phyloP scores from a whole-genome alignment of 2,329 filamentous ascomycete species.

The Pyrenochaeta sp. region DNA sequence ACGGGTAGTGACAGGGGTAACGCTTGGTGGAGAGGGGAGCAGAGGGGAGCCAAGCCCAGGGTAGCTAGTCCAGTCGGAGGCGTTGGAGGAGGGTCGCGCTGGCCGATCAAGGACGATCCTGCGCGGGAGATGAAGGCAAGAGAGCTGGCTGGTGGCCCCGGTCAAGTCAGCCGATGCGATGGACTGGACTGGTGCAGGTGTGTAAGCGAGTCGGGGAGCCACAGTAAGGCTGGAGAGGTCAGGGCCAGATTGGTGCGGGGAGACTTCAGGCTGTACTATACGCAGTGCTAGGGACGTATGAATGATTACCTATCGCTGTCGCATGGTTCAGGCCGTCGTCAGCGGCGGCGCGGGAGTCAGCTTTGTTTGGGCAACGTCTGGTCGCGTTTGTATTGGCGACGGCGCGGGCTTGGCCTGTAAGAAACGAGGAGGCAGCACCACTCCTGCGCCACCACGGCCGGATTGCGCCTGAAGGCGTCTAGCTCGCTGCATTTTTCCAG shows the following conservation, averaged over 20 bases:
- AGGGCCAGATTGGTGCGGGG: not conserved
- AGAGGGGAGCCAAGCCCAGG: too few species aligned
- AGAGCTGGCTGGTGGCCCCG: not conserved
- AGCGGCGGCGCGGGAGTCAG: too few species aligned
- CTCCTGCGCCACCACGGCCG: constrained; percentile 15
- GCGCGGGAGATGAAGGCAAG: not conserved
- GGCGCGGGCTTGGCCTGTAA: constrained; percentile 3
- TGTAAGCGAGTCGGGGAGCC: constrained; percentile 1
- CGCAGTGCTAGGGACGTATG: too few species aligned
- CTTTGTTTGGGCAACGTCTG: too few species aligned
- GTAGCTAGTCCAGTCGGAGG: not conserved
- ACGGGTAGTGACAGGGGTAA: constrained; percentile 1
- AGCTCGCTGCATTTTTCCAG: constrained; percentile 7
- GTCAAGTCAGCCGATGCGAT: not conserved
- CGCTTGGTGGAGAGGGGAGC: constrained; percentile 8
- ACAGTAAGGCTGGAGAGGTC: not conserved
- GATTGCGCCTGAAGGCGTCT: constrained; percentile 9
- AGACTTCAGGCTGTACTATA: not conserved
- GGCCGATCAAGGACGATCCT: not conserved
- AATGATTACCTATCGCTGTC: too few species aligned
- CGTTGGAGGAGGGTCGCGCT: not conserved
- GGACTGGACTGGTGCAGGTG: too few species aligned
- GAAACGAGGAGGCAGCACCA: constrained; percentile 1
- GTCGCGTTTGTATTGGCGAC: too few species aligned
- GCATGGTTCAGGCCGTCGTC: too few species aligned